These are phyloP conservation scores for Takashimella tepidaria DNA, from an alignment of 1,284 basidiomycete genomes.

Conservation along the genomic window DNA sequence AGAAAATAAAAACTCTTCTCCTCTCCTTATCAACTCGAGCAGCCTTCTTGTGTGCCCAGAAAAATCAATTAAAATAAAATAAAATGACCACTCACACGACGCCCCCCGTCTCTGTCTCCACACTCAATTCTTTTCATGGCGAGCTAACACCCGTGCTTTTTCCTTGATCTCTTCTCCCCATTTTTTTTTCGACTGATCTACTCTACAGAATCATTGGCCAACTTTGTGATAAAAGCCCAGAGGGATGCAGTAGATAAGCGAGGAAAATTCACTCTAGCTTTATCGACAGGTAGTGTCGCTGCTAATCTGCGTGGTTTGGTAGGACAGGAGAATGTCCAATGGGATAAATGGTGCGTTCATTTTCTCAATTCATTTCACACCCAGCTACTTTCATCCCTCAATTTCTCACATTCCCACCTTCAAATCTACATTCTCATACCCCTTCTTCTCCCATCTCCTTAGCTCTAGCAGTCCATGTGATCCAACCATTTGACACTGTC, in stretches of 20 bases:
- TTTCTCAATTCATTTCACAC: background rate
- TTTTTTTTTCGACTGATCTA: constrained; percentile 4
- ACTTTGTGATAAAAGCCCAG: constrained; percentile 86
- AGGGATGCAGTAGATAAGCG: constrained; percentile 86
- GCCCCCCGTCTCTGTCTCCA: background rate
- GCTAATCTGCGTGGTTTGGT: constrained; percentile 76
- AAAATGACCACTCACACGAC: no score
- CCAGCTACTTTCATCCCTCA: background rate
- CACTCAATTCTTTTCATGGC: background rate
- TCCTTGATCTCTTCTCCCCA: no score
- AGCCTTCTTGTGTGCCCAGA: no score
- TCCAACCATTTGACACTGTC: background rate
- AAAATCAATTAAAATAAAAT: no score
- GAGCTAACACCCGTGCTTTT: no score
- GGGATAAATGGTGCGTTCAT: constrained; percentile 56
- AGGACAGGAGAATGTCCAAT: constrained; percentile 68
- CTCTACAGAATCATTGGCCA: constrained; percentile 59
- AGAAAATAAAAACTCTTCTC: no score
- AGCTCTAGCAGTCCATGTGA: background rate
- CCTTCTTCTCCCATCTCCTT: background rate
- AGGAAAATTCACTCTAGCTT: constrained; percentile 85
- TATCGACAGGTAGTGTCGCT: constrained; percentile 90
- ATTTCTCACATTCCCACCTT: background rate
- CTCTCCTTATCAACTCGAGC: background rate
- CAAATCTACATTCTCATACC: no score